Base-by-base conservation (phyloP, 1,284 basidiomycete species). In the Hymenochaete sp. region DNA sequence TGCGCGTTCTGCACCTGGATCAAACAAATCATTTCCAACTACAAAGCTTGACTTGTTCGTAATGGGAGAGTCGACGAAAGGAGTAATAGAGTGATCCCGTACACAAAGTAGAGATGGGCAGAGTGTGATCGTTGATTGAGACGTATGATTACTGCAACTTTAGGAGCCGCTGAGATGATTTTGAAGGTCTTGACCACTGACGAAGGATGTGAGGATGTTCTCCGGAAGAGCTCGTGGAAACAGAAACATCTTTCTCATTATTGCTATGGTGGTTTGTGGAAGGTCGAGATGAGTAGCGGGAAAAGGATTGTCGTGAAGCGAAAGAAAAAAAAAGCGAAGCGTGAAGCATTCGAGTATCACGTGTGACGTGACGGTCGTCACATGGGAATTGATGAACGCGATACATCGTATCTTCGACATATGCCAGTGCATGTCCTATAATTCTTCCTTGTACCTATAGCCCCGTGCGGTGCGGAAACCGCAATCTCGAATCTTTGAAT, bases 361-460 rank as follows among this genome's bases (percentile, higher is more conserved):
- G 32, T 7, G n/a, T n/a, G n/a, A n/a, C n/a, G 42, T 37, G 14
- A 26, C 25, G 13, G 22, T 10, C 18, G 39, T 45, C 13, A 27
- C 14, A 1, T 27, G n/a, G 3, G 40, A 28, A 8, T 25, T 26
- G 6, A 22, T 35, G 38, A 4, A 45, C n/a, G 1, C 14, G 24
- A n/a, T 38, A 45, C 25, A 28, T 26, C 21, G 44, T 37, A 27
- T 45, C 44, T 2, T 45, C 44, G n/a, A 27, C 14, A 13, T 38
- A 38, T n/a, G n/a, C n/a, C n/a, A n/a, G n/a, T n/a, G n/a, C n/a
- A n/a, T n/a, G n/a, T 8, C 44, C 36, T 9, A 45, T 25, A 4
- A 38, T 16, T 4, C 13, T 38, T 14, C 36, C 18, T 5, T 28
- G 18, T 11, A 32, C 10, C 1, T n/a, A n/a, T n/a, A n/a, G n/a